These are phyloP conservation scores for Ganoderma sp. DNA, from an alignment of 1,284 basidiomycete genomes.

Conservation along the genomic window DNA sequence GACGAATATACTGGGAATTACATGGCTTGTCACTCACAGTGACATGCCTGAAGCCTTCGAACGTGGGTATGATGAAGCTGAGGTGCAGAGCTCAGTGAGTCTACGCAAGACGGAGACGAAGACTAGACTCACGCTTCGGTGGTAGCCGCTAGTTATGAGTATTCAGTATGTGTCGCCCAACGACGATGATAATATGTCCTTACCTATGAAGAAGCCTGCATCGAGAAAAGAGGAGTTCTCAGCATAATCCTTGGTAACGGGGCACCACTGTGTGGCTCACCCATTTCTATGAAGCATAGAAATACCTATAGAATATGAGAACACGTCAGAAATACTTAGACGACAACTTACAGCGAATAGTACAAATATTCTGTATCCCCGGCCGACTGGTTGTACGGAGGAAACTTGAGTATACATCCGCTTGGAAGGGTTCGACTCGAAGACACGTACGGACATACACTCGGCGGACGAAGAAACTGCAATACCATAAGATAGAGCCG, in stretches of 20 bases:
- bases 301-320: neutral
- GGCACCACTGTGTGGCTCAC: neutral
- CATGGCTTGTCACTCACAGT: neutral
- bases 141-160: neutral
- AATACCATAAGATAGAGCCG: neutral
- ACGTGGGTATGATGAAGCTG: neutral
- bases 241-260: neutral
- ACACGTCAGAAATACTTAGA: neutral
- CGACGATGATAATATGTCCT: neutral
- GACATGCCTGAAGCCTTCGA: neutral
- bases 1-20: neutral
- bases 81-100: neutral
- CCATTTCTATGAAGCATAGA: neutral
- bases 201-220: neutral
- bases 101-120: neutral
- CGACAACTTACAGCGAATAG: neutral
- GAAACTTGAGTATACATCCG: neutral
- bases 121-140: neutral
- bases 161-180: neutral
- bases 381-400: neutral
- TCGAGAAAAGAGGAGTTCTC: neutral
- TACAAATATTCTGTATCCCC: neutral
- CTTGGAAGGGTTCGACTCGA: neutral
- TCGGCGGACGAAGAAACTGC: slow-evolving; percentile 1
- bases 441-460: neutral